Percentiles rank a stretch among this genome's conserved stretches.
phyloP scores from a whole-genome alignment of 257 asterid species.

The Solanum dulcamara region DNA sequence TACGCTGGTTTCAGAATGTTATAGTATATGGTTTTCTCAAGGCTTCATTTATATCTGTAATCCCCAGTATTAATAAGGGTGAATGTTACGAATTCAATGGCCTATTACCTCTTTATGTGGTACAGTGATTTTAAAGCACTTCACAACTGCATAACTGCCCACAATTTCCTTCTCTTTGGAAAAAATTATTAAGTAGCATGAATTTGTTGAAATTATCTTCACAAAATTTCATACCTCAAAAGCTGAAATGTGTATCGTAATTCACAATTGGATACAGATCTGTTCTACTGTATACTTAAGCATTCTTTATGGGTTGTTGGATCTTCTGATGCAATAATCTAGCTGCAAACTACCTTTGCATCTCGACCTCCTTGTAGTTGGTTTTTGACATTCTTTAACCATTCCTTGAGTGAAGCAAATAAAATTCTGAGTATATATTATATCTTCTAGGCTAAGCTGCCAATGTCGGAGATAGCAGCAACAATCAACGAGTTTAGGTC shows the following conservation, averaged over 20 bases:
- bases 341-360: background rate
- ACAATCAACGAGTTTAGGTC: constrained; percentile 91
- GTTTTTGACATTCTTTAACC: background rate
- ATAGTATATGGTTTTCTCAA: background rate
- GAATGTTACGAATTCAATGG: background rate
- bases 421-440: background rate
- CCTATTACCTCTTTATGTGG: background rate
- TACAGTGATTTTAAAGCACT: background rate
- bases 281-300: background rate
- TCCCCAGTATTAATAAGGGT: background rate
- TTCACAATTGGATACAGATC: background rate
- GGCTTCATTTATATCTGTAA: background rate
- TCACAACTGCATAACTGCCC: background rate
- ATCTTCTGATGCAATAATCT: background rate
- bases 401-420: background rate
- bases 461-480: constrained; percentile 83
- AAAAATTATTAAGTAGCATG: background rate
- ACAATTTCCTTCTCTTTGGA: background rate
- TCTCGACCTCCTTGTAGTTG: background rate
- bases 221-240: background rate
- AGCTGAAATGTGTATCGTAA: background rate
- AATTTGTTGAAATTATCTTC: background rate
- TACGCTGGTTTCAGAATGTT: background rate
- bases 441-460: constrained; percentile 70
- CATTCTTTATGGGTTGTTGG: background rate